Base-by-base conservation (phyloP, 164 flowering plant species). In the Litsea cubeba region DNA sequence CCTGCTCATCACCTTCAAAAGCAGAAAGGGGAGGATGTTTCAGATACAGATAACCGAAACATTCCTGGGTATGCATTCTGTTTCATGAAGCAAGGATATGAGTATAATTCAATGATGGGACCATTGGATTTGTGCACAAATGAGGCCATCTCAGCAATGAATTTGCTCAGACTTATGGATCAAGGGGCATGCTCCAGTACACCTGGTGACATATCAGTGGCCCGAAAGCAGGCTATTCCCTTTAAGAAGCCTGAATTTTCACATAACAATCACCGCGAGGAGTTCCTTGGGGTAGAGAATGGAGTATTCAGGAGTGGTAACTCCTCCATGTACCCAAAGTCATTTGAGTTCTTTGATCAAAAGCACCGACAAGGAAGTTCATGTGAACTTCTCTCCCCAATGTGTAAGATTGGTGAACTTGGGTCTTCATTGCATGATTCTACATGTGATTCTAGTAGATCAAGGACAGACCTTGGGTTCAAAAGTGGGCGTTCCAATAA, bases 131-230 rank as follows among this genome's bases (percentile, higher is more conserved):
- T 84, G 15, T 82, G 79, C 81, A 72, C 88, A 63, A 88, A 87
- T 81, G 93, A 90, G 23, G 78, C 87, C 15, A 81, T 88, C 68
- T 80, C 94, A 35, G 94, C 97, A 4, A 83, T 87, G 91, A 82
- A 88, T 83, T 81, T 91, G 65, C 90, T 91, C 46, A 88, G 86
- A 82, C 87, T 90, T 65, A 85, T 88, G 94, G 83, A 88, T 80
- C 81, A 85, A 24, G 80, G 84, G 49, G 30, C 75, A 25, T 62
- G 64, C 71, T 82, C 88, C 54, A 72, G 78, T 66, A 63, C 81
- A n/a, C 74, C 82, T 58, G 75, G 28, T 30, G 74, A 78, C 58
- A 25, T 58, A 54, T 17, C 35, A 8, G 22, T 72, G 71, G 78
- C 70, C 22, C 67, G 65, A 65, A 74, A 65, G 22, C 75, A 75